A percentile compares a stretch with the other conserved stretches of the same genome.
phyloP scores from a whole-genome alignment of 371 early-diverging fungal genomes.

The Mortierella sp. region DNA sequence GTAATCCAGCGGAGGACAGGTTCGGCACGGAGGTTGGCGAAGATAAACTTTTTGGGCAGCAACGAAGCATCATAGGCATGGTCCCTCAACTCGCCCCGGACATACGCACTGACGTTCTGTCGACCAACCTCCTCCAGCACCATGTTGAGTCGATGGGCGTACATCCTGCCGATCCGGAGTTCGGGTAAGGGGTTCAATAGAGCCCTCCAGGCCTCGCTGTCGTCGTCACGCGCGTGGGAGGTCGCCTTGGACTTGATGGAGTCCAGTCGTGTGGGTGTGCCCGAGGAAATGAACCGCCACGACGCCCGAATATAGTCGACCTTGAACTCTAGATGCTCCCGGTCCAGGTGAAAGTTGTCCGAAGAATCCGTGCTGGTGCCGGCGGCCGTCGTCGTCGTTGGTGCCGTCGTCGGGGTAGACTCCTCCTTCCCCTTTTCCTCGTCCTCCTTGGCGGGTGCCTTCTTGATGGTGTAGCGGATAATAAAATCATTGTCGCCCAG shows the following conservation, averaged over 20 bases:
- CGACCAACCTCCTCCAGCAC: conserved; percentile 23
- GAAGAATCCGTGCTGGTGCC: no score
- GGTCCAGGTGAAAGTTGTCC: not conserved
- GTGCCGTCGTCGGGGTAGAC: no score
- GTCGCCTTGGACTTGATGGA: no score
- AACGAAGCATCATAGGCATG: conserved; percentile 27
- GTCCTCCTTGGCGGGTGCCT: not conserved
- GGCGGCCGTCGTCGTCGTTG: no score
- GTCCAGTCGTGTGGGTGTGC: not conserved
- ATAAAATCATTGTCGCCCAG: conserved; percentile 47
- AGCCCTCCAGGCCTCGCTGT: not conserved
- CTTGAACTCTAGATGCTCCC: conserved; percentile 1
- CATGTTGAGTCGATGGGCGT: conserved; percentile 31
- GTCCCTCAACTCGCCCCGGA: conserved; percentile 41
- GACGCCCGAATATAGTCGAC: conserved; percentile 50
- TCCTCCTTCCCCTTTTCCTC: no score
- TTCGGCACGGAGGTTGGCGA: conserved; percentile 29
- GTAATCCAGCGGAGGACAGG: conserved; percentile 43
- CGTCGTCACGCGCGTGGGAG: no score
- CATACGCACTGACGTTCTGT: conserved; percentile 10
- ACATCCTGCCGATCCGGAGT: conserved; percentile 42
- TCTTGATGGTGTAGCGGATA: conserved; percentile 32
- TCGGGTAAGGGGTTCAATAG: conserved; percentile 21
- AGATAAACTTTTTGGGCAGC: conserved; percentile 37
- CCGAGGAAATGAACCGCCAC: conserved; percentile 43